Base-by-base conservation (phyloP, 441 rosid species). In the Gossypium schwendimanii region DNA sequence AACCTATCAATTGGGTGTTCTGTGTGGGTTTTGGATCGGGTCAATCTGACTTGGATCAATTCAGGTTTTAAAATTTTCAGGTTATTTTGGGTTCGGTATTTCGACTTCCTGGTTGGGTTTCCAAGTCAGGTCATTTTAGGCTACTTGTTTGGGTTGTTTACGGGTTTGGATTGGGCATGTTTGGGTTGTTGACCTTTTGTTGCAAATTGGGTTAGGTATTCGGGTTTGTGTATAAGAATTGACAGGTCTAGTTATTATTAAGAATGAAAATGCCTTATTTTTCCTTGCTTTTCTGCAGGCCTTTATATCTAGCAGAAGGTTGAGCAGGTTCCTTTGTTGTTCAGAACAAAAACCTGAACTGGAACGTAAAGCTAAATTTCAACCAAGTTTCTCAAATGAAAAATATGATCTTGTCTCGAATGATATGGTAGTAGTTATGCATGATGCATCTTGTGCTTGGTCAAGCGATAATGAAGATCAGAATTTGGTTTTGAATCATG, bases 321-420 rank as follows among this genome's bases (percentile, higher is more conserved):
- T 92, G 82, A 84, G 91, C 86, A 87, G 86, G 87, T 92, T 91
- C 80, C 88, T 94, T 45, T 73, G 83, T 71, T 89, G 96, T 82
- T 76, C 80, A 20, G 98, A 87, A 73, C 68, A 61, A 72, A 83
- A 74, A 77, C 71, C 7, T 75, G 76, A 81, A 81, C 45, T 14
- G 55, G 81, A 73, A 47, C 57, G 62, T 39, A 69, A 69, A 58
- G 69, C 24, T 75, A 76, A 76, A 72, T 73, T 76, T 60, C 62
- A 77, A 49, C 33, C 77, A 63, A 59, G 20, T 72, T 75, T 64
- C 64, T 76, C 79, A 52, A 77, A 70, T 70, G 76, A 75, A 75
- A 82, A 58, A 58, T 75, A 84, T 44, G 70, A 77, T 73, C 70
- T 76, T 57, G 44, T 57, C 52, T 68, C 86, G 76, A 82, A 85